These are phyloP conservation scores for Penicillium freii DNA, from an alignment of 2,329 filamentous ascomycete genomes.

Conservation along the genomic window DNA sequence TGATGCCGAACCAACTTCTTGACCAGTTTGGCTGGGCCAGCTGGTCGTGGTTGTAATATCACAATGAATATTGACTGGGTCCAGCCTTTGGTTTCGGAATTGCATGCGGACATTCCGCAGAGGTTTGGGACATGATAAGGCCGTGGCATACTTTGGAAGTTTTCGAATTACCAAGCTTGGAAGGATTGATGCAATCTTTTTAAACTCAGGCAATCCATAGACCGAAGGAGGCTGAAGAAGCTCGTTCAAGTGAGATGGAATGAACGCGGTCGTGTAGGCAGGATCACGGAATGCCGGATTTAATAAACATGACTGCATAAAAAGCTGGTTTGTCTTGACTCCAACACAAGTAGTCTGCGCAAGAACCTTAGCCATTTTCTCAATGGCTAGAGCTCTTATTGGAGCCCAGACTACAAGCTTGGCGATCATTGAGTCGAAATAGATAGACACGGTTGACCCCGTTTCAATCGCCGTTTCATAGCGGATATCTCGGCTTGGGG, in stretches of 20 bases:
- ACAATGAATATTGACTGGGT: slow-evolving; percentile 34
- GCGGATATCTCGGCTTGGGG: slow-evolving; percentile 31
- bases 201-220: not conserved
- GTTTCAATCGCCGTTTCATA: slow-evolving; percentile 45
- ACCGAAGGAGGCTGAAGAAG: slow-evolving; percentile 22
- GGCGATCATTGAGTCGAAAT: slow-evolving; percentile 51
- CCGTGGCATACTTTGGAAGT: slow-evolving; percentile 1
- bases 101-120: slow-evolving; percentile 27
- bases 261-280: slow-evolving; percentile 35
- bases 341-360: slow-evolving; percentile 63
- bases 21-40: slow-evolving; percentile 1
- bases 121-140: too few species aligned
- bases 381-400: slow-evolving; percentile 35
- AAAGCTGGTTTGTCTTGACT: slow-evolving; percentile 48
- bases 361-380: slow-evolving; percentile 37
- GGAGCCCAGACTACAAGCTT: slow-evolving; percentile 49
- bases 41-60: slow-evolving; percentile 23
- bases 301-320: slow-evolving; percentile 29
- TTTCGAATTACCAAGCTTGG: slow-evolving; percentile 15
- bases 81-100: slow-evolving; percentile 36
- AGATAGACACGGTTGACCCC: slow-evolving; percentile 42
- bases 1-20: not conserved
- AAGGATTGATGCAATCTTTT: slow-evolving; percentile 16
- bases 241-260: slow-evolving; percentile 24
- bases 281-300: slow-evolving; percentile 48